These are phyloP conservation scores for Trichophyton simii DNA, from an alignment of 2,329 filamentous ascomycete genomes.

Conservation along the genomic window DNA sequence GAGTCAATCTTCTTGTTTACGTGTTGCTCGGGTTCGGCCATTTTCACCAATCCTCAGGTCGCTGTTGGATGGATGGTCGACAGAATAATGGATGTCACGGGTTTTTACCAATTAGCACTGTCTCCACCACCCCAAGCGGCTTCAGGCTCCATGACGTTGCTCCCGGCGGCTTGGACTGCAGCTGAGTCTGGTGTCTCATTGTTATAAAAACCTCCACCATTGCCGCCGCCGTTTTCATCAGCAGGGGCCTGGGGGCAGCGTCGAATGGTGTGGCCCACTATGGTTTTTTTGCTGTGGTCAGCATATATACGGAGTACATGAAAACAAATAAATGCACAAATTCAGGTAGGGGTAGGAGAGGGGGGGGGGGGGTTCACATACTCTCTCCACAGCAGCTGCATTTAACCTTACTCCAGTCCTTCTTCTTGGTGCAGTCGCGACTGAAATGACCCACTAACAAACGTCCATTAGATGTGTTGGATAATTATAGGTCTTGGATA, in stretches of 20 bases:
- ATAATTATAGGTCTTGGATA: neutral
- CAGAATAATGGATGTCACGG: too few species aligned
- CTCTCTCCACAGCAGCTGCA: constrained; percentile 36
- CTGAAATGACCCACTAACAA: constrained; percentile 29
- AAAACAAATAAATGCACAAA: neutral
- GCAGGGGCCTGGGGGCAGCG: constrained; percentile 24
- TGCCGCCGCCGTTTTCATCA: constrained; percentile 12
- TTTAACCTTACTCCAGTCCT: constrained; percentile 33
- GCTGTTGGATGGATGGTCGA: neutral
- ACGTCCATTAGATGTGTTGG: neutral
- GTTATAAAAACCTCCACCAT: constrained; percentile 6
- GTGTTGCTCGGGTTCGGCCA: neutral
- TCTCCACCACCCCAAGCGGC: neutral
- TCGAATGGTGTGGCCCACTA: constrained; percentile 33
- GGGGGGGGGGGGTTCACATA: constrained; percentile 15
- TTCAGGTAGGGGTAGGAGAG: neutral
- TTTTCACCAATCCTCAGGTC: neutral
- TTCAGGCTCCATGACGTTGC: neutral
- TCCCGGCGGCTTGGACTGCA: neutral
- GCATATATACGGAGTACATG: neutral
- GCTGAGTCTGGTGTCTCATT: neutral
- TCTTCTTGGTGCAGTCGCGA: constrained; percentile 33
- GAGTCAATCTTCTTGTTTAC: neutral
- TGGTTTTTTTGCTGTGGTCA: constrained; percentile 8
- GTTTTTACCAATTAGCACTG: neutral